Evolutionary conservation across 2,329 filamentous ascomycete species (phyloP), one percentile per base, ranked within the genome.

Genomic region (Plectosphaerella cucumerina): DNA sequence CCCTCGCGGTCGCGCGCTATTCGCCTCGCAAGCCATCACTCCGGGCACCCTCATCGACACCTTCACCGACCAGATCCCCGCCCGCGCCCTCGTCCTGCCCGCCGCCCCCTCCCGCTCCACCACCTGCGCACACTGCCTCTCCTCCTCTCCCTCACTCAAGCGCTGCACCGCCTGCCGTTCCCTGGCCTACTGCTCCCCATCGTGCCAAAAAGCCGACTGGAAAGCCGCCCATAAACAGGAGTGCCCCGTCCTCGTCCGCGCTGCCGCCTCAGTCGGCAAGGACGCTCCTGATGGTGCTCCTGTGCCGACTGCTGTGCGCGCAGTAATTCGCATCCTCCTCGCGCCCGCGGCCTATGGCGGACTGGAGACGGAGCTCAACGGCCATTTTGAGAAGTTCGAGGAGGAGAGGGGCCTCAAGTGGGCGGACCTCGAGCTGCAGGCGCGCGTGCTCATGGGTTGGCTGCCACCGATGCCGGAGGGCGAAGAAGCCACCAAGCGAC

Each of bases 191-290:
- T 86, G 82, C 67, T 69, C 70, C 47, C 50, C 66, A 8, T 56
- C 61, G 5, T 86, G 82, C 65, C 82, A 86, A 65, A 67, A 68
- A 21, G 66, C 71, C 2, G 74, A 79, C 60, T 85, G 82, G 81
- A 63, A 63, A 8, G 61, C 63, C 2, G 68, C 72, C 39, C 82
- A 86, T 65, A 71, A 73, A 58, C 65, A 65, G 44, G 82, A 86
- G 67, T 86, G 82, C 68, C 64, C 65, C 23, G 63, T 70, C 31
- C 68, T 48, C 20, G 21, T 15, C 6, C 22, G 34, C 9, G 47
- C 47, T 3, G 47, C 33, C 35, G 47, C 34, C 12, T 44, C 42
- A 10, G 58, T 53, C 44, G 54, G 35, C 51, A 60, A 17, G n/a
- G 39, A 42, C n/a, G 39, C n/a, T 18, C 54, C 18, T 64, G 63